Evolutionary conservation across 202 grass and related monocot species (phyloP), one percentile per base, ranked within the genome.

Genomic region (Zoysia matrella): DNA sequence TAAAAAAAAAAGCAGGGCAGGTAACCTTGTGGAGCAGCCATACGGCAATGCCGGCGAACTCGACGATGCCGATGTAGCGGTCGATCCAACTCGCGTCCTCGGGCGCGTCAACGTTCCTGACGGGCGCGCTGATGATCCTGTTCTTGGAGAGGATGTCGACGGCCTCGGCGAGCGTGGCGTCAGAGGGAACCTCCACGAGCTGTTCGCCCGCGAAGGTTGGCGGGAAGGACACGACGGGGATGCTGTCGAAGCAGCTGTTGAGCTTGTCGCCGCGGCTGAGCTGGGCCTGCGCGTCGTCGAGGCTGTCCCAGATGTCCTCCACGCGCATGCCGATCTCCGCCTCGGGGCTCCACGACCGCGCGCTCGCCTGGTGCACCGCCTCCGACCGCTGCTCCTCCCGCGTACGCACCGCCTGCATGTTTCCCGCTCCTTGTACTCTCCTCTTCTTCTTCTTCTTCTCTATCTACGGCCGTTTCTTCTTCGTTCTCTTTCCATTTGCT

Each of bases 231-330:
- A 80, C 48, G n/a, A 94, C 92, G 8, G 83, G 64, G 73, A 91
- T 84, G 76, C 83, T 85, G 68, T 89, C 86, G 72, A 94, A 94
- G 88, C 92, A 94, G 83, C 83, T 91, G 86, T 94, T 91, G 86
- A 94, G 88, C 92, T 79, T 84, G 88, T 94, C 92, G 30, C 82
- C n/a, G 48, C 63, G 80, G 91, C 79, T 93, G 44, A 94, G 80
- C 83, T 89, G 83, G 67, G 80, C 74, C 62, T 86, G 67, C 78
- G 60, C 79, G 53, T 82, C 86, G 0, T 85, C 91, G 0, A 84
- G 83, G 80, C 78, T 86, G 83, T 89, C 92, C 92, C 92, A 94
- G 72, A 94, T 72, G 68, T 91, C 86, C 73, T 94, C 92, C 69
- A 94, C 88, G 8, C 92, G 72, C 77, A 91, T 86, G 7, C 92